Evolutionary conservation across 2,329 filamentous ascomycete species (phyloP).

Genomic region (Sporothrix protearum): DNA sequence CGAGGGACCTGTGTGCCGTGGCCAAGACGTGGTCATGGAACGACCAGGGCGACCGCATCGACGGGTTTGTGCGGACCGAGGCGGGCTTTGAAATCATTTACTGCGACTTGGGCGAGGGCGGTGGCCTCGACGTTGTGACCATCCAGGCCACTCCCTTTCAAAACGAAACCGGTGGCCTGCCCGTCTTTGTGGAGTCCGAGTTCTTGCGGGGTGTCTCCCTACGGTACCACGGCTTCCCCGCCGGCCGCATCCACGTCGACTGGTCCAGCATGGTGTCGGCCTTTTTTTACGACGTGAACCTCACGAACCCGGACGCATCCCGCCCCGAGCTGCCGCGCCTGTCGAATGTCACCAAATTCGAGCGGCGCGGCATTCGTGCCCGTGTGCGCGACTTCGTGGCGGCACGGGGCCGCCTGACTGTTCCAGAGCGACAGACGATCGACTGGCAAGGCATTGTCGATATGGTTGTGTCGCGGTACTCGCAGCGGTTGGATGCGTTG

Average conservation of each 20-base stretch:
- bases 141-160: slow-evolving; percentile 26
- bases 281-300: slow-evolving; percentile 50
- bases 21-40: slow-evolving; percentile 45
- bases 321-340: slow-evolving; percentile 33
- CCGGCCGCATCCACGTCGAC: slow-evolving; percentile 43
- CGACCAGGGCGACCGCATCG: slow-evolving; percentile 40
- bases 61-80: slow-evolving; percentile 65
- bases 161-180: slow-evolving; percentile 29
- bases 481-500: slow-evolving; percentile 49
- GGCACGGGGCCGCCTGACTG: slow-evolving; percentile 33
- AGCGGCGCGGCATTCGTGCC: slow-evolving; percentile 35
- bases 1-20: slow-evolving; percentile 53
- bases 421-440: slow-evolving; percentile 35
- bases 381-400: slow-evolving; percentile 30
- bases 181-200: slow-evolving; percentile 28
- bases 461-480: slow-evolving; percentile 61
- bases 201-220: slow-evolving; percentile 43
- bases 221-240: slow-evolving; percentile 46
- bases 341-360: slow-evolving; percentile 24
- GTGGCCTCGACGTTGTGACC: slow-evolving; percentile 40
- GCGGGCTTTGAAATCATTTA: slow-evolving; percentile 68
- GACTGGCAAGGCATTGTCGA: slow-evolving; percentile 69
- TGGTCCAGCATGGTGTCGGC: slow-evolving; percentile 51
- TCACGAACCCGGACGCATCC: slow-evolving; percentile 41
- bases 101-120: slow-evolving; percentile 53